Evolutionary conservation across 2,329 filamentous ascomycete genomes (phyloP).

Genomic region (Dothidotthia symphoricarpi): DNA sequence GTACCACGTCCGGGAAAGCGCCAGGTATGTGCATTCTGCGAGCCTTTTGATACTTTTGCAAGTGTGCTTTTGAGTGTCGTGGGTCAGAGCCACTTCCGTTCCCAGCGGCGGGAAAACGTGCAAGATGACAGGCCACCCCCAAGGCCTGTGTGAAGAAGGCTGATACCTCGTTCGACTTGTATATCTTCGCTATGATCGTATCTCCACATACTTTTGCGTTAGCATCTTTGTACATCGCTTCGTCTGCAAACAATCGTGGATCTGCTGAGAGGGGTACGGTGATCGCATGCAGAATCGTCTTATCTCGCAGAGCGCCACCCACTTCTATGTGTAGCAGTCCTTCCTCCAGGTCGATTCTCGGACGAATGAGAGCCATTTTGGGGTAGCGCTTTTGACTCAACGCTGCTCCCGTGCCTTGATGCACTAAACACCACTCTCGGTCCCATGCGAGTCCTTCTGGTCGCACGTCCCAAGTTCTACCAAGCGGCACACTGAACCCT

Average conservation of each 20-base stretch:
- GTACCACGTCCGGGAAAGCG: constrained; percentile 51
- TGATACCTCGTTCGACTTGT: constrained; percentile 64
- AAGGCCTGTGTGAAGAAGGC: constrained; percentile 75
- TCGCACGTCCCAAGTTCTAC: constrained; percentile 69
- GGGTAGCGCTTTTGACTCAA: constrained; percentile 88
- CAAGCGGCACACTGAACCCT: constrained; percentile 67
- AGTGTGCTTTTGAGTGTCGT: constrained; percentile 69
- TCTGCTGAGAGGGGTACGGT: constrained; percentile 65
- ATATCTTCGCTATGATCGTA: constrained; percentile 66
- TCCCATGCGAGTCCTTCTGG: constrained; percentile 89
- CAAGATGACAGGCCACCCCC: constrained; percentile 76
- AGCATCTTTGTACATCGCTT: constrained; percentile 42
- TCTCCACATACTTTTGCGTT: constrained; percentile 81
- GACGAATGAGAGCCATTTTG: constrained; percentile 79
- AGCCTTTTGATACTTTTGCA: constrained; percentile 51
- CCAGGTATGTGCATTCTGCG: constrained; percentile 49
- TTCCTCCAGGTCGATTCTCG: constrained; percentile 66
- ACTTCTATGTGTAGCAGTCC: constrained; percentile 65
- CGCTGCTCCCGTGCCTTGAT: constrained; percentile 78
- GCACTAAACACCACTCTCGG: constrained; percentile 92
- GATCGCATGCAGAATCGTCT: constrained; percentile 37
- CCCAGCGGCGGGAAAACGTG: constrained; percentile 71
- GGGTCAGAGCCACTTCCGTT: constrained; percentile 52
- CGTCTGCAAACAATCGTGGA: constrained; percentile 55
- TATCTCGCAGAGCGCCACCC: constrained; percentile 37